Evolutionary conservation across 345 rosid species (phyloP), one percentile per base, ranked within the genome.

Genomic region (Diplotaxis tenuifolia): DNA sequence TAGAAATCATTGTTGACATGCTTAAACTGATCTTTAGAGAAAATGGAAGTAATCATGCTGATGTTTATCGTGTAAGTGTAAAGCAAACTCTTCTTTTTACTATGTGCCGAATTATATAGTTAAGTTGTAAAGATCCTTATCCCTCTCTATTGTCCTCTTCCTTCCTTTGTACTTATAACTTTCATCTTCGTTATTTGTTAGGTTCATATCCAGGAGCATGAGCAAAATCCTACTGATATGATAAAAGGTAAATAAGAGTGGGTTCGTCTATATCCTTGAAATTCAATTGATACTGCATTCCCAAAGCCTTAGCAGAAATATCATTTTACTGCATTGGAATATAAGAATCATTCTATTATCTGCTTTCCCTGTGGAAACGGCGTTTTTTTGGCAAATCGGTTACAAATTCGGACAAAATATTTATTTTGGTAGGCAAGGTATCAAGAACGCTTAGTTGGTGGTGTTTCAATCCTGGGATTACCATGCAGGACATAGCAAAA

Each of bases 381-480:
- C 45, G 16, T 62, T 36, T 38, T 67, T 15, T 45, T 58, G 60
- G 9, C 12, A 75, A 53, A 60, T 19, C 42, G 59, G 4, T 19
- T 42, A 42, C 50, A 42, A 42, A 16, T 42, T 40, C n/a, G 50
- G 50, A 42, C 18, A 20, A 52, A 60, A 9, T 25, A 75, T 52
- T 74, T 32, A 42, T 68, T 62, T 66, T 90, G 50, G 81, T 80
- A 92, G 99, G 92, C 73, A 90, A 85, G 82, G 69, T 82, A 80
- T 88, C 91, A 45, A 88, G 99, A 79, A 88, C 83, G 16, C 87
- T 95, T 65, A 86, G 99, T 74, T 95, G 99, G 97, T 95, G 99
- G 99, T 95, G 99, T 82, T 95, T 95, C 83, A 95, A 85, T 87
- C 99, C 99, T 62, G 99, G 97, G 75, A 78, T 92, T 71, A 88